Evolutionary conservation across 2,329 filamentous ascomycete species (phyloP).

Genomic region (Penicillium glabrum): DNA sequence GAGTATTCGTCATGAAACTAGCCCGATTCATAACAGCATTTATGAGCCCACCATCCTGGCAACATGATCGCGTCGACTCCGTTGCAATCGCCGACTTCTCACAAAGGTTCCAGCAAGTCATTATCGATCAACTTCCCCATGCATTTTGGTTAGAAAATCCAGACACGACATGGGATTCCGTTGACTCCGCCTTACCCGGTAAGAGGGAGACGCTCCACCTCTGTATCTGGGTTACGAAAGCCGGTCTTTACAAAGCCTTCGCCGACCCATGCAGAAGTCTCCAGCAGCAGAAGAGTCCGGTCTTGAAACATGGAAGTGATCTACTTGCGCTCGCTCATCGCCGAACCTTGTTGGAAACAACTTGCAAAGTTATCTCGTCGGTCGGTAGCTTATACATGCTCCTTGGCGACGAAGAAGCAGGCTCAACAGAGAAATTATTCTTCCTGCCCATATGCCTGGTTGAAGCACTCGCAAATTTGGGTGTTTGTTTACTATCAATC

Average conservation of each 20-base stretch:
- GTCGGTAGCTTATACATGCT: slow-evolving; percentile 10
- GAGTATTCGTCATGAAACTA: slow-evolving; percentile 15
- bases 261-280: slow-evolving; percentile 15
- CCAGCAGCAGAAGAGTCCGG: slow-evolving; percentile 1
- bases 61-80: slow-evolving; percentile 9
- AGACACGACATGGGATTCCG: slow-evolving; percentile 11
- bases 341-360: slow-evolving; percentile 11
- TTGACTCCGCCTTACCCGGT: slow-evolving; percentile 1
- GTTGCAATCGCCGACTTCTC: slow-evolving; percentile 13
- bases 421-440: slow-evolving; percentile 8
- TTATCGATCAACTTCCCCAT: slow-evolving; percentile 13
- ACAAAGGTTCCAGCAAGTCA: slow-evolving; percentile 15
- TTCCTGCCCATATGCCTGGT: slow-evolving; percentile 8
- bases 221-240: slow-evolving; percentile 9
- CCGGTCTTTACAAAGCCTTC: slow-evolving; percentile 14
- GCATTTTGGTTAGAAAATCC: slow-evolving; percentile 11
- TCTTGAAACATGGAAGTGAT: slow-evolving; percentile 4
- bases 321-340: slow-evolving; percentile 14
- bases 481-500: slow-evolving; percentile 14
- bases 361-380: slow-evolving; percentile 10
- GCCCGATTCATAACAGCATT: slow-evolving; percentile 16
- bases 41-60: slow-evolving; percentile 18
- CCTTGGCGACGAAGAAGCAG: slow-evolving; percentile 6
- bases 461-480: slow-evolving; percentile 10
- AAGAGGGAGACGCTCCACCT: slow-evolving; percentile 13